A percentile compares a stretch with the other conserved stretches of the same genome.
These are phyloP conservation scores for Handroanthus guayacan DNA, from an alignment of 257 asterid species.

Conservation along the genomic window DNA sequence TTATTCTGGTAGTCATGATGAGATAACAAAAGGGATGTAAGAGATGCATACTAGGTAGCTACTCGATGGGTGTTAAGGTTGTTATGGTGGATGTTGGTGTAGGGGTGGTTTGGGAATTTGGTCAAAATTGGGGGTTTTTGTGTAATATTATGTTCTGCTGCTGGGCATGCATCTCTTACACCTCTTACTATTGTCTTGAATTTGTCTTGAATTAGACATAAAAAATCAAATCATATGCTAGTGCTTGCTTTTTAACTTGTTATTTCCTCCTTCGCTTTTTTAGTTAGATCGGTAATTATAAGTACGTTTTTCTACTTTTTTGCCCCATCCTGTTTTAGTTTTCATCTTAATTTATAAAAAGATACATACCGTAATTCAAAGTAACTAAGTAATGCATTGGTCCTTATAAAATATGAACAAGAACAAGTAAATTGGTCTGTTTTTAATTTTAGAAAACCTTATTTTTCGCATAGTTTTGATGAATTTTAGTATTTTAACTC, in stretches of 20 bases:
- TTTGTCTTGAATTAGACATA: neutral
- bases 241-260: neutral
- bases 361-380: no score
- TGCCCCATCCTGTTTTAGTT: no score
- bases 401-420: no score
- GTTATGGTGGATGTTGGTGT: neutral
- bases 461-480: no score
- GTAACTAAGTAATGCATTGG: no score
- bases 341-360: no score
- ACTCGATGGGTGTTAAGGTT: neutral
- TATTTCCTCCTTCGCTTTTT: neutral
- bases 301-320: no score
- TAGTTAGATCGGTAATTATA: neutral
- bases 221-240: neutral
- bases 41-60: conserved; percentile 49
- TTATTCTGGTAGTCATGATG: neutral
- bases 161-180: conserved; percentile 57
- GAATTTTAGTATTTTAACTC: no score
- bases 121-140: neutral
- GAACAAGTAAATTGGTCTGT: no score
- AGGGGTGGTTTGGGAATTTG: conserved; percentile 15
- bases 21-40: conserved; percentile 41
- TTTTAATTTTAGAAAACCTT: no score
- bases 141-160: conserved; percentile 32
- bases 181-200: conserved; percentile 24